phyloP scores from a whole-genome alignment of 2,329 filamentous ascomycete genomes.

The Waltergamsia citrina region DNA sequence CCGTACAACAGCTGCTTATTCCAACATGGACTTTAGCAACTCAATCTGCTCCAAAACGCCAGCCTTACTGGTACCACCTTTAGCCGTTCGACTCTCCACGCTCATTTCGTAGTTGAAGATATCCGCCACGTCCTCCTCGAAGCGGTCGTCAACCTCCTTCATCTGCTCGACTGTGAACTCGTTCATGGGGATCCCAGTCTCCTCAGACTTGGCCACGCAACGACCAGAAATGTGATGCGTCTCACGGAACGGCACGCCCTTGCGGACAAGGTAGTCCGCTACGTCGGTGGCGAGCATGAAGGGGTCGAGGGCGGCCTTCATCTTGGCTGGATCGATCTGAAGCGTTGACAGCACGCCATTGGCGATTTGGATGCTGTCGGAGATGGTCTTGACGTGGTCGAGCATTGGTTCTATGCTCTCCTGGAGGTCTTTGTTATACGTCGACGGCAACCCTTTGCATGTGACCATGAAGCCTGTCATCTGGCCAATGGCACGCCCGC shows the following conservation, averaged over 20 bases:
- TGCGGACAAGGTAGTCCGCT: slow-evolving; percentile 7
- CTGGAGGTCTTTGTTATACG: slow-evolving; percentile 84
- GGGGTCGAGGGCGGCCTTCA: slow-evolving; percentile 37
- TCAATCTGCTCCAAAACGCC: no score
- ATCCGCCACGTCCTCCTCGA: no score
- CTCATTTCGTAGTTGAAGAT: no score
- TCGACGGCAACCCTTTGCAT: slow-evolving; percentile 59
- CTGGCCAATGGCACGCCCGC: slow-evolving; percentile 11
- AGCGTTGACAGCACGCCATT: slow-evolving; percentile 72
- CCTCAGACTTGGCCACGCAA: slow-evolving; percentile 37
- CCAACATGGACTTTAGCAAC: no score
- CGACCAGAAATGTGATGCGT: slow-evolving; percentile 8
- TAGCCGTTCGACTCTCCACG: no score
- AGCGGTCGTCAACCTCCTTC: slow-evolving; percentile 29
- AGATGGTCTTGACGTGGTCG: slow-evolving; percentile 72
- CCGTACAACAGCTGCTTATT: no score
- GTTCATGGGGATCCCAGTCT: slow-evolving; percentile 57
- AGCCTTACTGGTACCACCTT: no score
- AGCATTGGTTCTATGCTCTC: slow-evolving; percentile 76
- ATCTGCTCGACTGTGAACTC: slow-evolving; percentile 33
- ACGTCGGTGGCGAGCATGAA: slow-evolving; percentile 9
- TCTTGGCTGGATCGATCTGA: slow-evolving; percentile 46
- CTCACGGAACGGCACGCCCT: slow-evolving; percentile 7
- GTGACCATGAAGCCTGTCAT: slow-evolving; percentile 41
- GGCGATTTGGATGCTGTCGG: slow-evolving; percentile 74